These are phyloP conservation scores for Yarrowia phangngaensis DNA, from an alignment of 805 yeast genomes.

Conservation along the genomic window DNA sequence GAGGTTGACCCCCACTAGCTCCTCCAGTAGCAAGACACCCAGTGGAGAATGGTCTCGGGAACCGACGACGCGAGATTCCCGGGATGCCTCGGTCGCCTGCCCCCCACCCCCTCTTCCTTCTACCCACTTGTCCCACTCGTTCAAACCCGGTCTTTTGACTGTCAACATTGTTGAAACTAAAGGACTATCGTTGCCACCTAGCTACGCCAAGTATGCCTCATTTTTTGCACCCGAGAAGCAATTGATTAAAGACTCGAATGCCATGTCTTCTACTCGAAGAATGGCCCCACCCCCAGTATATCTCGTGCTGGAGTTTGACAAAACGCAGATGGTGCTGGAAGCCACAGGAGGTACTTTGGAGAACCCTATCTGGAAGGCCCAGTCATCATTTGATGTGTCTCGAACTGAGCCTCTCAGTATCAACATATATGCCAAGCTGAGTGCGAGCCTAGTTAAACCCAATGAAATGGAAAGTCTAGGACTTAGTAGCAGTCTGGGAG, in stretches of 20 bases:
- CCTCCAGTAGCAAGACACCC: constrained; percentile 15
- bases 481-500: constrained; percentile 18
- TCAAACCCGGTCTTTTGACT: constrained; percentile 67
- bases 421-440: constrained; percentile 76
- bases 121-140: constrained; percentile 26
- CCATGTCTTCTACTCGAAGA: constrained; percentile 11
- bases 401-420: constrained; percentile 62
- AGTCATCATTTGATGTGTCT: constrained; percentile 85
- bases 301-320: constrained; percentile 89
- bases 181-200: constrained; percentile 63
- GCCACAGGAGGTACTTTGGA: constrained; percentile 79
- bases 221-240: constrained; percentile 15
- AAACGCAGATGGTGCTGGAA: constrained; percentile 83
- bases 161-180: constrained; percentile 71
- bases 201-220: constrained; percentile 12
- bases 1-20: constrained; percentile 19
- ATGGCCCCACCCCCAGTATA: constrained; percentile 56
- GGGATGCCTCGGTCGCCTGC: constrained; percentile 1
- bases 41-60: constrained; percentile 19
- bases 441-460: constrained; percentile 23
- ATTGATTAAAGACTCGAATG: constrained; percentile 14
- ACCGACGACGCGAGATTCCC: constrained; percentile 14
- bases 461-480: constrained; percentile 25
- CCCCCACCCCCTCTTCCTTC: background rate
- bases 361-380: constrained; percentile 79